Evolutionary conservation across 352 stramenopile species (phyloP).

Genomic region (Globisporangium paddicum): DNA sequence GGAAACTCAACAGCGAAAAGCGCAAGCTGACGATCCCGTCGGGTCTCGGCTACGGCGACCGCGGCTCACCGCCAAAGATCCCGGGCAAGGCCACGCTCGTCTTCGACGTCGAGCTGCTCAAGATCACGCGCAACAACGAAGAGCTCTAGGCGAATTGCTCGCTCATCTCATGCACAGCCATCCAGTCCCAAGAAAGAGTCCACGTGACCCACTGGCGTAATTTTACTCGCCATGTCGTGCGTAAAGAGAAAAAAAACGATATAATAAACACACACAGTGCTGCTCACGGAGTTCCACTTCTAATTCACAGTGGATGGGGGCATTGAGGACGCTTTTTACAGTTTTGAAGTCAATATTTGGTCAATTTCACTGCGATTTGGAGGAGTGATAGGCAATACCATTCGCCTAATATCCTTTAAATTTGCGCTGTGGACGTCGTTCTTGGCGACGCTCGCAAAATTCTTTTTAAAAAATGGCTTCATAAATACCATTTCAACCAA

Average conservation of each 20-base stretch:
- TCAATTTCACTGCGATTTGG: no score
- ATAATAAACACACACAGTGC: not conserved
- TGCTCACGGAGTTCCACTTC: not conserved
- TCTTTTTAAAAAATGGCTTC: no score
- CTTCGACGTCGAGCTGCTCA: slow-evolving; percentile 97
- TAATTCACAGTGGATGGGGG: no score
- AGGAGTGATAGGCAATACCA: no score
- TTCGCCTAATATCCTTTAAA: no score
- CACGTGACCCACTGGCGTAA: not conserved
- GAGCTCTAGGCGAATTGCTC: slow-evolving; percentile 35
- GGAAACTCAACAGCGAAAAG: slow-evolving; percentile 61
- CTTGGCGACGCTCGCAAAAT: no score
- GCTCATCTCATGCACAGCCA: not conserved
- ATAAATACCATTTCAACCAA: no score
- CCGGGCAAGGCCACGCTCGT: slow-evolving; percentile 91
- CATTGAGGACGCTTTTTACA: no score
- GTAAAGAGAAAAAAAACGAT: not conserved
- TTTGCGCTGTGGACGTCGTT: no score
- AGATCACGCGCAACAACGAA: slow-evolving; percentile 83
- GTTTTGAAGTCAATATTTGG: no score
- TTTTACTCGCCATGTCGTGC: not conserved
- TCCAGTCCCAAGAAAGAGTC: not conserved
- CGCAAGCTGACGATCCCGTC: slow-evolving; percentile 83
- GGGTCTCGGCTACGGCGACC: slow-evolving; percentile 92
- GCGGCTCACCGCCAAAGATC: slow-evolving; percentile 91